Base-by-base conservation (phyloP, 139 green algal species). In the Asterochloris erici region DNA sequence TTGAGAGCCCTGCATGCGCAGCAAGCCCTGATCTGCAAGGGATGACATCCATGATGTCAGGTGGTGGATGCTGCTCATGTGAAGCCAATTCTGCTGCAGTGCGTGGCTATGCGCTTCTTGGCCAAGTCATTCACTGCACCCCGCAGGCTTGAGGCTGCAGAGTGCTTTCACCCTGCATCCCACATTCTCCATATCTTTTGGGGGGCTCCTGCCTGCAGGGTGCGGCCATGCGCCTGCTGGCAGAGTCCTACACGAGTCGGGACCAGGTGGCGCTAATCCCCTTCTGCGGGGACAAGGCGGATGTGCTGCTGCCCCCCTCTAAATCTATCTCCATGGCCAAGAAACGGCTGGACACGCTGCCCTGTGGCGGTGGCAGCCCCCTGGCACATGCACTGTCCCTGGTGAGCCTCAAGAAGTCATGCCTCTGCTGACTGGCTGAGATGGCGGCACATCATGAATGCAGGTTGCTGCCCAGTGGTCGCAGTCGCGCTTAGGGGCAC, bases 311-410 rank as follows among this genome's bases (percentile, higher is more conserved):
- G 84, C 97, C 97, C 14, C 97, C 97, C 54, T 96, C 90, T 74
- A 98, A 98, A 83, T 99, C 97, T 68, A 99, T 99, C 70, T 91
- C 95, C 82, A 99, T 99, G 97, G 97, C 97, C 13, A 90, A 94
- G 73, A 94, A 92, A 69, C 92, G 97, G 12, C 89, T 99, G 21
- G 97, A 99, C 90, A 89, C 89, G 73, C 90, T 99, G 84, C 97
- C 97, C 63, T 99, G 97, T 87, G 97, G 97, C 73, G 97, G 97
- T 28, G 97, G 97, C 79, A 98, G 95, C 0, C 97, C 97, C 10
- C 91, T 99, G 11, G 97, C 97, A 16, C 97, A 99, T 87, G 97
- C 93, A 84, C 85, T 99, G 27, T 95, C 92, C 27, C 92, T 88
- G n/a, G 94, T 84, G n/a, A 54, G 73, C 26, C 63, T 27, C 47